Evolutionary conservation across 129 eudicot genomes (phyloP), one percentile per base, ranked within the genome.

Genomic region (Chrysanthemum seticuspe): DNA sequence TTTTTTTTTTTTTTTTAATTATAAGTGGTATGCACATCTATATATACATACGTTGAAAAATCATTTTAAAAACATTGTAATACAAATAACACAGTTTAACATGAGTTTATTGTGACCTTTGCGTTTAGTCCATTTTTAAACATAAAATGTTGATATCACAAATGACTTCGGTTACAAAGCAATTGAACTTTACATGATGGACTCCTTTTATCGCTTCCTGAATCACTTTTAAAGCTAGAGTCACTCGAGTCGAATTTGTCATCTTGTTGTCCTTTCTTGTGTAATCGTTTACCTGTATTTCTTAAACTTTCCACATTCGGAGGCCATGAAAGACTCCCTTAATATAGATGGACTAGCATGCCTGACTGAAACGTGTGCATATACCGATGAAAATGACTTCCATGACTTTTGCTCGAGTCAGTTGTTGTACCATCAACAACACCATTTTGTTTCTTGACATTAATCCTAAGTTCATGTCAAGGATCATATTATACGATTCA

Each of bases 241-340:
- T 82, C 78, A 69, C 80, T 81, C 3, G 56, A 45, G 67, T 78
- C 87, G 63, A 62, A 62, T 45, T 65, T 21, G 34, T 29, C 34
- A 29, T 29, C 34, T 29, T 29, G 4, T 29, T 1, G 34, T 29
- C 34, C 3, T 4, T 29, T 29, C 34, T 1, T 29, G 34, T 29
- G 2, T 29, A 29, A 29, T 29, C 2, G 34, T 29, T 29, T 29
- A 29, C 34, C 34, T 29, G 2, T 29, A 29, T 4, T 4, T 4
- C 4, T 4, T 4, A 29, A 2, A 29, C 4, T 1, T 29, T 2
- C 21, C 48, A 27, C 52, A 72, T 76, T 74, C 13, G 73, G 56
- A 47, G 87, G 82, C 90, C 91, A 87, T 15, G 74, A 85, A 76
- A 78, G 65, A 71, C 71, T 85, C 12, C 79, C 83, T n/a, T 87